Conservation (phyloP, 2,329 filamentous ascomycete genomes). For the Diaporthe caulivora region DNA sequence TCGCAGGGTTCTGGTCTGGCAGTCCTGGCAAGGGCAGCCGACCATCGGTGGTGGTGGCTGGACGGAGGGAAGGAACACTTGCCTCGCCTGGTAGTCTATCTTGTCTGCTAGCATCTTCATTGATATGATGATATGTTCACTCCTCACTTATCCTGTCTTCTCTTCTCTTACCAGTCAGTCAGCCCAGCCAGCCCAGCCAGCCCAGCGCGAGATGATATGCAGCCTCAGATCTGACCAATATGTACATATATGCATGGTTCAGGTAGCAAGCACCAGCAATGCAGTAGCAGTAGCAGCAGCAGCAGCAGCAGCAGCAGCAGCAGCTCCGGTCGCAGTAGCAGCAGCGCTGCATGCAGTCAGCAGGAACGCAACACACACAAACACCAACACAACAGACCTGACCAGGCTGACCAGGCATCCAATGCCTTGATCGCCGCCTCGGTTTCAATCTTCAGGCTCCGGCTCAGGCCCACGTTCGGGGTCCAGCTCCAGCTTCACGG, state of each 20-base stretch:
- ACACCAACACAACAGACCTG: not conserved
- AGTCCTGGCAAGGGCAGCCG: conserved; percentile 24
- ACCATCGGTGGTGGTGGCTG: conserved; percentile 27
- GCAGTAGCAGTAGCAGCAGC: not conserved
- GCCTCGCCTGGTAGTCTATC: not conserved
- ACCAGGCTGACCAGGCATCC: not conserved
- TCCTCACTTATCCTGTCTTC: too few species aligned
- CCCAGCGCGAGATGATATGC: not conserved
- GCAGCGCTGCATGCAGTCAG: conserved; percentile 19
- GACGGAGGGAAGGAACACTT: not conserved
- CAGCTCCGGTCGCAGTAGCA: not conserved
- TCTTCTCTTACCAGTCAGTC: too few species aligned
- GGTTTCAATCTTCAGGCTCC: not conserved
- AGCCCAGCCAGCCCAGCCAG: not conserved
- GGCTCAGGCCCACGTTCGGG: not conserved
- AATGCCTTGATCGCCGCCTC: conserved; percentile 26
- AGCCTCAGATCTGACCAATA: not conserved
- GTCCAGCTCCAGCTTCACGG: too few species aligned
- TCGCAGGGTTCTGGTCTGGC: too few species aligned
- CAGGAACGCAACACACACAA: conserved; percentile 25
- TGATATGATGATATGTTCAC: not conserved
- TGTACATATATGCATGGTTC: too few species aligned
- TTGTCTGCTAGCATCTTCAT: not conserved
- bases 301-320: not conserved
- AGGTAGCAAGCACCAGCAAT: too few species aligned